Base-by-base conservation (phyloP, 208 protist genomes). In the Sergeia podlipaevii region DNA sequence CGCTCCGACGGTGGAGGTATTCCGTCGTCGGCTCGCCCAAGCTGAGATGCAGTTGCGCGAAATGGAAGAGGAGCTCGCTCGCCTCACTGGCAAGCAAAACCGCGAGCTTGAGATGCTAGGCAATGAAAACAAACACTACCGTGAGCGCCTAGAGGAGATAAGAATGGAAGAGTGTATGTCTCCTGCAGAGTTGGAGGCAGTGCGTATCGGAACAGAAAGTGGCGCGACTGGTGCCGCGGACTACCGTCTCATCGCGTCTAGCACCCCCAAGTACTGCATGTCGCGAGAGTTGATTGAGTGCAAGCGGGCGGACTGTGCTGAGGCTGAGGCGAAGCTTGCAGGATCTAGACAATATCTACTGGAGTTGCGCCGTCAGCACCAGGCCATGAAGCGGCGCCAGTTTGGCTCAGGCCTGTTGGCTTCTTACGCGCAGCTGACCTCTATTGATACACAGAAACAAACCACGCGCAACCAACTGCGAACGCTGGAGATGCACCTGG, bases 401-500 rank as follows among this genome's bases (percentile, higher is more conserved):
- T 30, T 61, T 29, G 24, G 44, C 48, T 0, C 26, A 45, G 38
- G 20, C 15, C 20, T 21, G 10, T 6, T 26, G 7, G 10, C 21
- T 17, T 18, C 45, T 8, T 3, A 20, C 42, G 30, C 34, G 28
- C 24, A 26, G 21, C 29, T 50, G 4, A 18, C 17, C n/a, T 37
- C 42, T 15, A 45, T 44, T 4, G 43, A 61, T 0, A 44, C 32
- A 23, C 42, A 70, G 29, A n/a, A n/a, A n/a, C n/a, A n/a, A n/a
- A n/a, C n/a, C n/a, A 56, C 80, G 8, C 72, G 85, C 7, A 73
- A 81, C 30, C 89, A 89, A 62, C 65, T 98, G 13, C 59, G 62
- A 6, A 70, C 71, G 13, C 68, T 98, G 3, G 97, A 98, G 65
- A 74, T 77, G 56, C 72, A 93, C 57, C 51, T 98, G 0, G 86